Base-by-base conservation (phyloP, 108 stramenopile genomes). In the Heterococcus sp. region DNA sequence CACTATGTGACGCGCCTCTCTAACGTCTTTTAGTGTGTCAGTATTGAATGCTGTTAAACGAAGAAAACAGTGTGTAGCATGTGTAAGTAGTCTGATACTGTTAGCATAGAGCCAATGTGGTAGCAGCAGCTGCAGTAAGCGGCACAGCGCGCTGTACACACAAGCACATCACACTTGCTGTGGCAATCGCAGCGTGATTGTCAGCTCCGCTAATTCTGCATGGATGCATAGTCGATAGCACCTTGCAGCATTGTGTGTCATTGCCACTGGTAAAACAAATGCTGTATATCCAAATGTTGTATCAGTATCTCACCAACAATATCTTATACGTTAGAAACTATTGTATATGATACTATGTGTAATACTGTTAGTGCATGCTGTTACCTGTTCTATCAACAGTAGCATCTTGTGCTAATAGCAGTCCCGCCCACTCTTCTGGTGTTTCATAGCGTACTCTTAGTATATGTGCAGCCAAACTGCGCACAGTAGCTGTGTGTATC, bases 391-490 rank as follows among this genome's bases (percentile, higher is more conserved):
- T 58, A 21, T 58, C 34, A 30, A 35, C 14, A 29, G 77, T 78
- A 58, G 68, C 77, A 58, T 66, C 66, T 64, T 78, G 77, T 63
- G 77, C 77, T 46, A 36, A 63, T 35, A 78, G 40, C 26, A 78
- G 46, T 63, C 77, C 77, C 29, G 21, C 36, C 65, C 65, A 78
- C 39, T 78, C 77, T 30, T 66, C 28, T 1, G 31, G 77, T 8
- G 77, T 71, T 2, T 78, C 77, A 64, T 78, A 78, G 27, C 77
- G 66, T 29, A 78, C 77, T 26, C 77, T 69, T 35, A 78, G n/a
- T 28, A 78, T 67, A 8, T 78, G 77, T 0, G 65, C 77, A 29
- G 68, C 68, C 33, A 78, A 70, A 46, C 66, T 78, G 2, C 36
- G 67, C 26, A 1, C 67, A 0, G 29, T 14, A 32, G 46, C 46